These are phyloP conservation scores for Alternaria angustiovoidea DNA, from an alignment of 2,329 filamentous ascomycete genomes.

Conservation along the genomic window DNA sequence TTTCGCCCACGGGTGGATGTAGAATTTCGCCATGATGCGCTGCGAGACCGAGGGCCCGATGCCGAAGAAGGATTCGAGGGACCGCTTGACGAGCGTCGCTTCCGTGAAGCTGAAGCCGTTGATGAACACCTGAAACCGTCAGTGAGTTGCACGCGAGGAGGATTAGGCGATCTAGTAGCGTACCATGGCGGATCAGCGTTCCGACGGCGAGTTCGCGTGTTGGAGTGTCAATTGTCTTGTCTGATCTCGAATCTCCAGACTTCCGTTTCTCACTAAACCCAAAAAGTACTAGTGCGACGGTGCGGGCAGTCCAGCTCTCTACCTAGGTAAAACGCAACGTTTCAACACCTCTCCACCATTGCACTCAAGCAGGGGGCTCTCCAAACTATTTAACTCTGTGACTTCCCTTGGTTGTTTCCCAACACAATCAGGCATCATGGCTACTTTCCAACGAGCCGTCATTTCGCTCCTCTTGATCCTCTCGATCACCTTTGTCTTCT, in stretches of 20 bases:
- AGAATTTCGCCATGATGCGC: conserved; percentile 85
- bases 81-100: conserved; percentile 81
- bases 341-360: conserved; percentile 34
- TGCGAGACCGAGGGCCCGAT: conserved; percentile 57
- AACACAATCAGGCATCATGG: conserved; percentile 65
- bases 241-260: conserved; percentile 17
- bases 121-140: conserved; percentile 73
- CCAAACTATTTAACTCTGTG: conserved; percentile 36
- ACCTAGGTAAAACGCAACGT: conserved; percentile 41
- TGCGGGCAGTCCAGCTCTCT: conserved; percentile 15
- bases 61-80: conserved; percentile 63
- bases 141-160: conserved; percentile 20
- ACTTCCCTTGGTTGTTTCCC: conserved; percentile 25
- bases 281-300: conserved; percentile 22
- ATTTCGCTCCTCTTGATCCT: conserved; percentile 78
- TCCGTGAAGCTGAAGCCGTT: conserved; percentile 87
- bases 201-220: conserved; percentile 25
- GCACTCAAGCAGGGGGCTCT: conserved; percentile 23
- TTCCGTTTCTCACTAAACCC: conserved; percentile 14
- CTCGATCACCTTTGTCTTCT: conserved; percentile 62
- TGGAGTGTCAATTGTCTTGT: conserved; percentile 19
- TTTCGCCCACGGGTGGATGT: conserved; percentile 83
- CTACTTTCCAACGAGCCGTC: conserved; percentile 74
- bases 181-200: conserved; percentile 38
- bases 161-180: conserved; percentile 4